Base-by-base conservation (phyloP, 2,329 filamentous ascomycete species). In the Blumeria hordei region DNA sequence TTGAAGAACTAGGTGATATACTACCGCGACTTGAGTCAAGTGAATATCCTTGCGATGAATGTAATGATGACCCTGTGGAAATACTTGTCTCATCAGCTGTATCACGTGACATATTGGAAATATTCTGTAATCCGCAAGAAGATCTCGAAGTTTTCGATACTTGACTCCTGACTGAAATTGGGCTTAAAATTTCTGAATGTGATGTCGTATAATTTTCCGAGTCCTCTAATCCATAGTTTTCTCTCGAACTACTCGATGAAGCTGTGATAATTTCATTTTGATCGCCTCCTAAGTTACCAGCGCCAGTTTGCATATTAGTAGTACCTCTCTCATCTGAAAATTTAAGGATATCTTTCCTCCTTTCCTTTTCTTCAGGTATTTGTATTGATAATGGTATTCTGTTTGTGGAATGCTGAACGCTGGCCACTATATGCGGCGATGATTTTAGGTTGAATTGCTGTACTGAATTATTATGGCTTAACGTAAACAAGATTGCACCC, bases 371-470 rank as follows among this genome's bases (percentile, higher is more conserved):
- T 28, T 87, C 76, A 0, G 84, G 88, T 43, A 88, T 85, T 1
- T 87, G 85, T 11, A 87, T 85, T 0, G 84, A 88, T 0, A 88
- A 84, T 34, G 87, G 85, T 12, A 88, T 74, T 33, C 83, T 74
- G 58, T 83, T 80, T 21, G 87, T 85, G 35, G 83, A 77, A 66
- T 95, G 88, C 62, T 94, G 88, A 11, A 92, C 83, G 64, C 88
- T 88, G 58, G 83, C 81, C 33, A 95, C 85, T 71, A 95, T 78
- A 64, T 80, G 72, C 11, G 85, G 77, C 7, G 82, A 80, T 8
- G 85, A 85, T 62, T 93, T 94, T 45, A 96, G 74, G 65, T 96
- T 88, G 65, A 94, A 96, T 66, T 98, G 92, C 67, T 96, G 90
- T 2, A 94, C 83, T 3, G 86, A 92, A 64, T 90, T 82, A 61